Conservation (phyloP, 305 asterid species). For the Plantago rigida region DNA sequence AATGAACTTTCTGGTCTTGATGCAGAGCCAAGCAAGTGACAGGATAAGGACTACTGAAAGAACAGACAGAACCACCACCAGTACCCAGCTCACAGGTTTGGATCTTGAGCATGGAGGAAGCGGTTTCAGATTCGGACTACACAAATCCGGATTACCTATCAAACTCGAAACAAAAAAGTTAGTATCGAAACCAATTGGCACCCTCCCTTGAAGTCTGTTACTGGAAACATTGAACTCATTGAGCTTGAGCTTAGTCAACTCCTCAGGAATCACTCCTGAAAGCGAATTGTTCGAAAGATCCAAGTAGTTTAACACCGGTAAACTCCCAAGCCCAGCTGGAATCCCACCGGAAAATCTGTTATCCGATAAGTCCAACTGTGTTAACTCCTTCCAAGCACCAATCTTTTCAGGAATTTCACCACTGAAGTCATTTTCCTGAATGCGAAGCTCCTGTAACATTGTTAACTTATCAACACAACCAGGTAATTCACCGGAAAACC, state of each 20-base stretch:
- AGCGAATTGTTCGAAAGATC: constrained; percentile 53
- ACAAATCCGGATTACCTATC: constrained; percentile 52
- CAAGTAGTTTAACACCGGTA: constrained; percentile 49
- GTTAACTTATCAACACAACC: constrained; percentile 39
- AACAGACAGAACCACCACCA: constrained; percentile 44
- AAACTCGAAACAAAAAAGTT: constrained; percentile 36
- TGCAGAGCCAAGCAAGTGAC: constrained; percentile 41
- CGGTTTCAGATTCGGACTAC: constrained; percentile 47
- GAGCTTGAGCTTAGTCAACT: constrained; percentile 47
- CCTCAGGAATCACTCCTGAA: constrained; percentile 51
- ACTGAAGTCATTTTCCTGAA: constrained; percentile 39
- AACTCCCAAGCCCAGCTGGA: constrained; percentile 48
- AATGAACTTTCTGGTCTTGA: constrained; percentile 42
- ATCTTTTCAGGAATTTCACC: constrained; percentile 50
- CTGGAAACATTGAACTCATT: constrained; percentile 51
- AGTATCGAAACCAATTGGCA: constrained; percentile 41
- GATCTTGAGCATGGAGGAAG: constrained; percentile 42
- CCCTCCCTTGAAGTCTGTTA: constrained; percentile 60
- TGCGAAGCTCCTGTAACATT: constrained; percentile 43
- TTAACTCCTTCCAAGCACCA: constrained; percentile 39
- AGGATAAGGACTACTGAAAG: constrained; percentile 40
- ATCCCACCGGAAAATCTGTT: constrained; percentile 50
- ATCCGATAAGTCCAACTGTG: constrained; percentile 53
- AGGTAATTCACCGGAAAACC: constrained; percentile 56
- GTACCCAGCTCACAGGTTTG: constrained; percentile 31